Conservation (phyloP, 192 early-diverging fungal genomes). For the Coemansia sp. region DNA sequence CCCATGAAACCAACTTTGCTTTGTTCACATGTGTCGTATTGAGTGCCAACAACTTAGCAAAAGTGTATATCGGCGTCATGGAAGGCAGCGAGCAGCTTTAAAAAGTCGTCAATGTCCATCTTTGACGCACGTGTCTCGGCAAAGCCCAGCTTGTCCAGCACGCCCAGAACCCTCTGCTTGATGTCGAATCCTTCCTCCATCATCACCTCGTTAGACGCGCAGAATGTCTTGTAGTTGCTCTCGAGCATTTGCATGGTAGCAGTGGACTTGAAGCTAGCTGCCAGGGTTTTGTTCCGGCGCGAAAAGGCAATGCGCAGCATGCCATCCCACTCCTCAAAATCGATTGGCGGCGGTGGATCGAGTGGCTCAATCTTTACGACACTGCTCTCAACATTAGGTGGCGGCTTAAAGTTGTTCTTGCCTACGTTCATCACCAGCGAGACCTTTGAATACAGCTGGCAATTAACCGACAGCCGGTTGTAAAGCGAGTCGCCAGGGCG, state of each 20-base stretch:
- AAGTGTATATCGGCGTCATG: constrained; percentile 92
- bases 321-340: constrained; percentile 97
- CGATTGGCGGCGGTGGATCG: constrained; percentile 91
- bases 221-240: constrained; percentile 94
- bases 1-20: neutral
- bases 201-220: constrained; percentile 76
- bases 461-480: constrained; percentile 89
- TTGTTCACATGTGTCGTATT: neutral
- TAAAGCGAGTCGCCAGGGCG: constrained; percentile 92
- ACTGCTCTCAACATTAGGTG: constrained; percentile 92
- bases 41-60: constrained; percentile 45
- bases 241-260: constrained; percentile 88
- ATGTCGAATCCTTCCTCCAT: constrained; percentile 84
- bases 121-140: constrained; percentile 80
- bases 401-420: constrained; percentile 97
- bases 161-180: constrained; percentile 70
- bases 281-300: constrained; percentile 91
- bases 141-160: constrained; percentile 69
- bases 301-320: constrained; percentile 89
- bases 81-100: constrained; percentile 86
- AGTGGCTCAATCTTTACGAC: constrained; percentile 93
- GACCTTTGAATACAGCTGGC: constrained; percentile 91
- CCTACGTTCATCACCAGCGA: constrained; percentile 97
- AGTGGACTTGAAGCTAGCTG: constrained; percentile 86
- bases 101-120: constrained; percentile 91